phyloP scores from a whole-genome alignment of 352 stramenopile species.

The Globisporangium middletonii region DNA sequence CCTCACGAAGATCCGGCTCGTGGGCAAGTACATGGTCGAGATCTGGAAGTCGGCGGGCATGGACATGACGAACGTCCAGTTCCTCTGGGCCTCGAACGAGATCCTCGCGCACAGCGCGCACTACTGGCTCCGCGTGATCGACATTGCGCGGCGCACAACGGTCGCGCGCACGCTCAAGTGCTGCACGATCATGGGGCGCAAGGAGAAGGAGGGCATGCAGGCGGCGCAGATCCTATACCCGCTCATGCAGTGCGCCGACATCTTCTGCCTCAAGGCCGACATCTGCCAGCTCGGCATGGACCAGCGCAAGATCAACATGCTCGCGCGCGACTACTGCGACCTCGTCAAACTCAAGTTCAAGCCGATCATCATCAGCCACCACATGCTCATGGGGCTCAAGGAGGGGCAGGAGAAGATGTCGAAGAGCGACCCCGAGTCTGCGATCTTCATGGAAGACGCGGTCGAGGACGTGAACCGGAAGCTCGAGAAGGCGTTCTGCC shows the following conservation, averaged over 20 bases:
- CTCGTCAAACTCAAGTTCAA: conserved; percentile 91
- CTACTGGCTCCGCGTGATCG: conserved; percentile 94
- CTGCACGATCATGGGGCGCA: conserved; percentile 99
- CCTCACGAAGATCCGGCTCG: conserved; percentile 94
- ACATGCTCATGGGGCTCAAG: conserved; percentile 99
- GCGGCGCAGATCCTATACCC: conserved; percentile 96
- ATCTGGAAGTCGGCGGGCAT: conserved; percentile 99
- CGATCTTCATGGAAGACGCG: conserved; percentile 99
- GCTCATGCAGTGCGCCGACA: conserved; percentile 98
- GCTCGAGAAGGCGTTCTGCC: conserved; percentile 98
- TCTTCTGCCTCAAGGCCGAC: conserved; percentile 99
- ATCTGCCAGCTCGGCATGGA: conserved; percentile 99
- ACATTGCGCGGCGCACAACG: conserved; percentile 90
- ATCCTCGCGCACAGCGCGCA: conserved; percentile 86
- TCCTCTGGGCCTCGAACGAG: conserved; percentile 97
- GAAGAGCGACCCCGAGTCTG: conserved; percentile 97
- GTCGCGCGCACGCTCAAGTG: conserved; percentile 96
- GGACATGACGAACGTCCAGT: conserved; percentile 98
- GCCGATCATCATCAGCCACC: conserved; percentile 97
- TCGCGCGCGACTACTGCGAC: conserved; percentile 98
- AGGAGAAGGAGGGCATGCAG: conserved; percentile 88
- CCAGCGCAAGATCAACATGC: conserved; percentile 99
- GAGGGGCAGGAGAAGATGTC: conserved; percentile 99
- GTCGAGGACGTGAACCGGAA: conserved; percentile 94
- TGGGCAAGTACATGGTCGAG: conserved; percentile 97